A percentile compares a stretch with the other conserved stretches of the same genome.
Evolutionary conservation across 306 rosid genomes (phyloP).

Genomic region (Clitoria ternatea): DNA sequence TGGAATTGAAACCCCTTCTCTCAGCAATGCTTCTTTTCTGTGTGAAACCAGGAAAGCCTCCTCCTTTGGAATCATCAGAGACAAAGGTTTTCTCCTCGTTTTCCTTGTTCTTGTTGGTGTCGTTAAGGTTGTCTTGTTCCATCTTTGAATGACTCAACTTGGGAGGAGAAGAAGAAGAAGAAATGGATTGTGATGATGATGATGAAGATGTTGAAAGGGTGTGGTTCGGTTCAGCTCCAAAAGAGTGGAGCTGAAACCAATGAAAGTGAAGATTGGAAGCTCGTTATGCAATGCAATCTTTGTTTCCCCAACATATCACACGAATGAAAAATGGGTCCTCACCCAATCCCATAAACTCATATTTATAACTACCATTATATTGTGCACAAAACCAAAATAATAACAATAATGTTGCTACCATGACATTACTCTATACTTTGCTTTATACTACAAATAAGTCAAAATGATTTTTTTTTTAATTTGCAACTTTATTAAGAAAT

Average conservation of each 20-base stretch:
- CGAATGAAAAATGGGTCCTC: background rate
- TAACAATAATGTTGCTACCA: too few species aligned
- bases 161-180: background rate
- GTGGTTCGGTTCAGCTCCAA: slow-evolving; percentile 35
- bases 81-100: background rate
- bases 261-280: background rate
- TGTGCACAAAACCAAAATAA: too few species aligned
- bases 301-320: background rate
- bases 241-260: slow-evolving; percentile 41
- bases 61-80: background rate
- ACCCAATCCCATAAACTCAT: background rate
- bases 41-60: background rate
- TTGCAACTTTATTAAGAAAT: too few species aligned
- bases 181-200: background rate
- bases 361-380: background rate
- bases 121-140: background rate
- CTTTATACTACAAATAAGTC: too few species aligned
- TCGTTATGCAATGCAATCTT: background rate
- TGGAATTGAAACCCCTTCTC: slow-evolving; percentile 62
- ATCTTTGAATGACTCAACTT: background rate
- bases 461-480: too few species aligned
- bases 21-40: slow-evolving; percentile 49
- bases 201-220: background rate
- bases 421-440: too few species aligned
- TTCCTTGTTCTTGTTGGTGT: background rate